Evolutionary conservation across 2,329 filamentous ascomycete species (phyloP), one percentile per base, ranked within the genome.

Genomic region (Endoconidiophora laricicola): DNA sequence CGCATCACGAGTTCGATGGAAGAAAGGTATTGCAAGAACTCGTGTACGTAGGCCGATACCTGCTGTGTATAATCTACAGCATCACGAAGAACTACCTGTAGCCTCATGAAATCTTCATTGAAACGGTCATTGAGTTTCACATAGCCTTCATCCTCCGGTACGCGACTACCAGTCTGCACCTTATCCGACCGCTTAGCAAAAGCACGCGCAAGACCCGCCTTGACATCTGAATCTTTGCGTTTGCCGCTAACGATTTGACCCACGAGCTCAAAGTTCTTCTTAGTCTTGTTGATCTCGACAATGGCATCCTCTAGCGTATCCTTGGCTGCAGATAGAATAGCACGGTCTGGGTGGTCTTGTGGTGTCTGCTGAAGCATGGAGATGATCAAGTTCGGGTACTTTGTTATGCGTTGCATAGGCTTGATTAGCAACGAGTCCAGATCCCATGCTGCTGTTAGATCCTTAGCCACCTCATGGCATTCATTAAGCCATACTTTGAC

Each of bases 381-480:
- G 33, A 79, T 78, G 42, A 98, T 76, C 39, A 98, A 70, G 43
- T 94, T 79, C 3, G 87, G 87, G 60, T 96, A 98, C 60, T 95
- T 95, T 33, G 90, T 81, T 55, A 96, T 81, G 44, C 91, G 79
- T 65, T 98, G 91, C 63, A 94, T 88, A 1, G 91, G 91, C 64
- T 98, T 98, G 60, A 98, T 90, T 18, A 98, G 74, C n/a, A 98
- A 71, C 0, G 91, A 94, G 63, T 95, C 88, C 54, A 98, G 66
- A 63, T 94, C 85, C 91, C 91, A 98, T 0, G 91, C 90, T 23
- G 81, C 79, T 0, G 91, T 98, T 55, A 98, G 73, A 61, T 95
- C 91, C 57, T 86, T 84, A 10, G 90, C 88, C 59, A 90, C 88
- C 57, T 86, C 80, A 59, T 91, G 87, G 65, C 91, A 98, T 63